Evolutionary conservation across 2,329 filamentous ascomycete genomes (phyloP).

Genomic region (Fusarium albosuccineum): DNA sequence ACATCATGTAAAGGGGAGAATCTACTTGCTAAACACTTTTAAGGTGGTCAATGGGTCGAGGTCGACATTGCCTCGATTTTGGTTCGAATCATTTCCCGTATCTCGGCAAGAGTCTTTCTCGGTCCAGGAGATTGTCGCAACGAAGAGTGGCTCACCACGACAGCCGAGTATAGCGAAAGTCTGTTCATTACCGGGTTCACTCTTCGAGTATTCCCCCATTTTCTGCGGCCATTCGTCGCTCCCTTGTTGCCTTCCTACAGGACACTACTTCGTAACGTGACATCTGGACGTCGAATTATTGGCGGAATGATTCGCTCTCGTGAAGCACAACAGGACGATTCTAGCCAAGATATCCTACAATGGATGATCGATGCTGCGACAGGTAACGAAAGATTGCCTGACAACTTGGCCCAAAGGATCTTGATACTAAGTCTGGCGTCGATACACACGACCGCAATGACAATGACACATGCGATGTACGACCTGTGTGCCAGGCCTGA

Average conservation of each 20-base stretch:
- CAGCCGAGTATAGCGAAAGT: conserved; percentile 9
- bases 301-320: not conserved
- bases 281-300: not conserved
- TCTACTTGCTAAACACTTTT: no score
- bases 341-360: not conserved
- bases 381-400: not conserved
- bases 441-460: not conserved
- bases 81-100: not conserved
- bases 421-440: conserved; percentile 7
- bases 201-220: not conserved
- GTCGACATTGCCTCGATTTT: not conserved
- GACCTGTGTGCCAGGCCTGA: not conserved
- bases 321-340: not conserved
- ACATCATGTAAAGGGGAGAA: no score
- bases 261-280: not conserved
- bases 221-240: not conserved
- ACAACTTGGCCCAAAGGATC: not conserved
- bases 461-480: conserved; percentile 5
- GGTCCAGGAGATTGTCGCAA: conserved; percentile 4
- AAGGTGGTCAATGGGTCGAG: no score
- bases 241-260: not conserved
- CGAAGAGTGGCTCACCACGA: conserved; percentile 4
- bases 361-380: conserved; percentile 3
- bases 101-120: conserved; percentile 7
- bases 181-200: not conserved